A percentile compares a stretch with the other conserved stretches of the same genome.
Conservation (phyloP, 208 protist species). For the Lotmaria passim region DNA sequence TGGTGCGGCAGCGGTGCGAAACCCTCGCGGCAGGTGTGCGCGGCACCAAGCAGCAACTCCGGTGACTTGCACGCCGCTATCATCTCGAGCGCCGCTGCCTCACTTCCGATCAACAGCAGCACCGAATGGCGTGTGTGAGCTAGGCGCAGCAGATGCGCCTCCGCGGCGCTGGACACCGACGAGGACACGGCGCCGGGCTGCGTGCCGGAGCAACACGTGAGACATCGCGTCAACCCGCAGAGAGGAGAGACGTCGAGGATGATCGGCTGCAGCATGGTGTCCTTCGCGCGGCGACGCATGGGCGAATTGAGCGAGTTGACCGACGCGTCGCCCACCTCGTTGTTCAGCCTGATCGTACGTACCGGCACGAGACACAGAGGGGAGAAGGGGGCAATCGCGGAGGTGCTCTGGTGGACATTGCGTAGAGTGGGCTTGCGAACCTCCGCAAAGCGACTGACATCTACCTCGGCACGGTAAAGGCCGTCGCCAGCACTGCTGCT, state of each 20-base stretch:
- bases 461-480: slow-evolving; percentile 38
- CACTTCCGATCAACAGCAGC: slow-evolving; percentile 70
- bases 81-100: slow-evolving; percentile 46
- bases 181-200: slow-evolving; percentile 24
- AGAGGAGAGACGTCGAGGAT: slow-evolving; percentile 72
- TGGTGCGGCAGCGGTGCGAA: slow-evolving; percentile 53
- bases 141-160: slow-evolving; percentile 73
- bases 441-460: slow-evolving; percentile 48
- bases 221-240: slow-evolving; percentile 43
- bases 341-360: slow-evolving; percentile 59
- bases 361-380: slow-evolving; percentile 44
- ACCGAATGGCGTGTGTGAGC: slow-evolving; percentile 60
- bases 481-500: neutral
- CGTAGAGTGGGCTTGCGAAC: slow-evolving; percentile 13
- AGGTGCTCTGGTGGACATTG: neutral
- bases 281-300: slow-evolving; percentile 19
- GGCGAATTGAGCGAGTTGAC: slow-evolving; percentile 12
- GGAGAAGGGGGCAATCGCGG: slow-evolving; percentile 13
- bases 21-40: slow-evolving; percentile 26
- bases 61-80: slow-evolving; percentile 38
- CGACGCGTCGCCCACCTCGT: slow-evolving; percentile 31
- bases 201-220: slow-evolving; percentile 42
- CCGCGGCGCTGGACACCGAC: slow-evolving; percentile 40
- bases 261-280: slow-evolving; percentile 53
- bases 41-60: slow-evolving; percentile 48